Evolutionary conservation across 208 protist genomes (phyloP).

Genomic region (Trypanosoma conorhini): DNA sequence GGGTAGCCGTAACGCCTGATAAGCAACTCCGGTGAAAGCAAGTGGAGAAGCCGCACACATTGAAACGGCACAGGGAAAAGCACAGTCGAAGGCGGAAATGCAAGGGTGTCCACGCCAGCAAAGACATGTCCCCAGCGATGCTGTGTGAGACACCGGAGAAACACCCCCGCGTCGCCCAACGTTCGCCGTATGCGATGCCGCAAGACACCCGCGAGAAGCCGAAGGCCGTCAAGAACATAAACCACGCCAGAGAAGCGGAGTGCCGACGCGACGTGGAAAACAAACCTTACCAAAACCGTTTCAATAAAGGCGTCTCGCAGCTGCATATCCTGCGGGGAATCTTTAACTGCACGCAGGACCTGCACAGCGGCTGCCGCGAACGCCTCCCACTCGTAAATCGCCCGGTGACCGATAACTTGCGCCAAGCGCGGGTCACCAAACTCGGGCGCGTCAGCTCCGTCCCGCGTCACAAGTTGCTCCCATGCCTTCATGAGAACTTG

Average conservation of each 20-base stretch:
- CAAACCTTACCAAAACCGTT: conserved; percentile 50
- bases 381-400: conserved; percentile 45
- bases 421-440: conserved; percentile 41
- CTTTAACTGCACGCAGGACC: conserved; percentile 43
- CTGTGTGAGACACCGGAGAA: conserved; percentile 25
- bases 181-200: conserved; percentile 36
- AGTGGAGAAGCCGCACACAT: conserved; percentile 14
- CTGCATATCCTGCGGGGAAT: conserved; percentile 22
- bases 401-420: conserved; percentile 38
- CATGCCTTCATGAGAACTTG: conserved; percentile 55
- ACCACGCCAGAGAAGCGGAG: conserved; percentile 63
- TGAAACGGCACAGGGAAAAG: conserved; percentile 6
- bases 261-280: conserved; percentile 47
- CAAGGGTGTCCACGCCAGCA: conserved; percentile 30
- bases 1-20: conserved; percentile 24
- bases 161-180: conserved; percentile 43
- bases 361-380: conserved; percentile 40
- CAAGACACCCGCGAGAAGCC: conserved; percentile 22
- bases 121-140: conserved; percentile 21
- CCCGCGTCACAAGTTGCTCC: conserved; percentile 40
- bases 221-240: conserved; percentile 53
- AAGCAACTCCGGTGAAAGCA: conserved; percentile 20
- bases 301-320: conserved; percentile 60
- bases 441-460: conserved; percentile 20
- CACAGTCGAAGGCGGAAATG: conserved; percentile 3